Evolutionary conservation across 2,329 filamentous ascomycete genomes (phyloP).

Genomic region (Colletotrichum tanaceti): DNA sequence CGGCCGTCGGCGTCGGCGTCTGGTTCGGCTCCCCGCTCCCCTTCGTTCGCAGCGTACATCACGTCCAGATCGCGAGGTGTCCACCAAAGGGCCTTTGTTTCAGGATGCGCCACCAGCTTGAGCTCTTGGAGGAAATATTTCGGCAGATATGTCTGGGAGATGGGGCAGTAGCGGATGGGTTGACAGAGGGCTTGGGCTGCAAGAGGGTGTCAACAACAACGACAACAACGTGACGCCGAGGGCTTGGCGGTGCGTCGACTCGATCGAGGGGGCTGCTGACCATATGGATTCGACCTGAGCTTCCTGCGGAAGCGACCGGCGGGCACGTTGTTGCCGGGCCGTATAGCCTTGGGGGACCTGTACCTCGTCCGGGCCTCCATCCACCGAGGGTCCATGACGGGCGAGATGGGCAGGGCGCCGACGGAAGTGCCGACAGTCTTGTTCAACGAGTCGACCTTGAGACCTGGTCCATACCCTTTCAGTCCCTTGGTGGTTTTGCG

Average conservation of each 20-base stretch:
- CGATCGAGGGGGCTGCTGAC: conserved; percentile 52
- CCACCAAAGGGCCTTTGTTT: conserved; percentile 65
- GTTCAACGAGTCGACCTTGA: conserved; percentile 52
- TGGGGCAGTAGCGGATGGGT: conserved; percentile 67
- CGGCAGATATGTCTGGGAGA: conserved; percentile 64
- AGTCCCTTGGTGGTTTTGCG: conserved; percentile 49
- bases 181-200: conserved; percentile 71
- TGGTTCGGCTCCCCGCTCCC: background rate
- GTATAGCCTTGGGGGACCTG: conserved; percentile 52
- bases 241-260: background rate
- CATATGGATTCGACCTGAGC: conserved; percentile 72
- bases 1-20: background rate
- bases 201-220: conserved; percentile 1
- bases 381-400: conserved; percentile 64
- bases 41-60: background rate
- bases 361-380: conserved; percentile 58
- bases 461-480: conserved; percentile 45
- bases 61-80: conserved; percentile 55
- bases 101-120: conserved; percentile 65
- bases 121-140: conserved; percentile 73
- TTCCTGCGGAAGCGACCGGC: conserved; percentile 65
- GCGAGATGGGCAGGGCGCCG: conserved; percentile 64
- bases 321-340: conserved; percentile 30
- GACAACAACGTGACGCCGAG: background rate
- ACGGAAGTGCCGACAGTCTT: conserved; percentile 60